These are phyloP conservation scores for Phanerochaete carnosa DNA, from an alignment of 768 basidiomycete genomes.

Conservation along the genomic window DNA sequence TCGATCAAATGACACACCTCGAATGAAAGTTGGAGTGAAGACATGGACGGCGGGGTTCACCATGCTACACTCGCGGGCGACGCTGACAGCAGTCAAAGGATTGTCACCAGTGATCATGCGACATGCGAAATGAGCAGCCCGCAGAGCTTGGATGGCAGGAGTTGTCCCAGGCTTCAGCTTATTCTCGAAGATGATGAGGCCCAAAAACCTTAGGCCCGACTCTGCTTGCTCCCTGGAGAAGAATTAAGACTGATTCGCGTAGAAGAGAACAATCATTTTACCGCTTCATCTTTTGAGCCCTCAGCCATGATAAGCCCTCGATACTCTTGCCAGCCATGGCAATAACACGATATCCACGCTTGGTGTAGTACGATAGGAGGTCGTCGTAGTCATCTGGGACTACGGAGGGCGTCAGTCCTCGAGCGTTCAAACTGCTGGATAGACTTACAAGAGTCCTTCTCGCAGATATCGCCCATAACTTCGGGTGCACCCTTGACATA, in stretches of 20 bases:
- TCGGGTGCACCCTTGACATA: slow-evolving; percentile 99
- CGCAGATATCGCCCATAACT: slow-evolving; percentile 95
- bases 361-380: slow-evolving; percentile 93
- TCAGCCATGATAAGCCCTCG: slow-evolving; percentile 93
- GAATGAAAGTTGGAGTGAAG: slow-evolving; percentile 76
- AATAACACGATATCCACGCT: slow-evolving; percentile 95
- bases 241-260: neutral
- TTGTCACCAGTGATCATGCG: slow-evolving; percentile 99
- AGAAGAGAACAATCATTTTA: slow-evolving; percentile 25
- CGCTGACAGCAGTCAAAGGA: slow-evolving; percentile 92
- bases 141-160: slow-evolving; percentile 84
- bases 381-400: slow-evolving; percentile 97
- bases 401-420: slow-evolving; percentile 30
- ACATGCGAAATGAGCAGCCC: slow-evolving; percentile 87
- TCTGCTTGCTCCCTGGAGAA: slow-evolving; percentile 86
- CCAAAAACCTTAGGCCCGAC: slow-evolving; percentile 84
- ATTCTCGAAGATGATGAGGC: slow-evolving; percentile 97
- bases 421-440: neutral
- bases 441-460: slow-evolving; percentile 80
- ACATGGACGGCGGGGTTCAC: slow-evolving; percentile 88
- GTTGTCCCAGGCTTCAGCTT: slow-evolving; percentile 91
- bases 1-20: slow-evolving; percentile 44
- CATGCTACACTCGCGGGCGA: slow-evolving; percentile 89
- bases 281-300: slow-evolving; percentile 96
- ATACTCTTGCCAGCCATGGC: slow-evolving; percentile 97